Conservation (phyloP, 345 rosid genomes). For the Abelmoschus esculentus region DNA sequence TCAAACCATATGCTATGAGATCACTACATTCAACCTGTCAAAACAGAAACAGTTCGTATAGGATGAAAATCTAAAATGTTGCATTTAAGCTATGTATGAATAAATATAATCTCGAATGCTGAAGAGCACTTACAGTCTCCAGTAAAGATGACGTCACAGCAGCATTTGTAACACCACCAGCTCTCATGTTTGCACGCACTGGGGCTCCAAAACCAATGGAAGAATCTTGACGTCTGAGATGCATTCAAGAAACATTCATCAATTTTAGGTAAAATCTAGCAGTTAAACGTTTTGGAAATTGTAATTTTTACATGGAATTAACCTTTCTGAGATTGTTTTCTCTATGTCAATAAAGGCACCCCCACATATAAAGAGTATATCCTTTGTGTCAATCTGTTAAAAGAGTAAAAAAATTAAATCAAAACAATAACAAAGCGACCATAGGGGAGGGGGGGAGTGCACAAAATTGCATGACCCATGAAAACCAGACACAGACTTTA, state of each 20-base stretch:
- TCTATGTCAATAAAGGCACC: constrained; percentile 97
- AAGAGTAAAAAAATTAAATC: neutral
- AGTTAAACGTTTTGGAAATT: neutral
- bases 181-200: constrained; percentile 95
- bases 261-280: neutral
- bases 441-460: neutral
- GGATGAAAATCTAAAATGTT: neutral
- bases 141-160: constrained; percentile 71
- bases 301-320: constrained; percentile 2
- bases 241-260: constrained; percentile 9
- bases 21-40: constrained; percentile 96
- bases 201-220: constrained; percentile 99
- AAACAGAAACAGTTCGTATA: constrained; percentile 9
- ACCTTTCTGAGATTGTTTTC: constrained; percentile 99
- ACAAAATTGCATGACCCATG: neutral
- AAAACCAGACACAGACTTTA: neutral
- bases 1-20: constrained; percentile 84
- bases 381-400: constrained; percentile 90
- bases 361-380: constrained; percentile 96
- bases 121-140: constrained; percentile 63
- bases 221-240: constrained; percentile 86
- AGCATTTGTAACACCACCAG: constrained; percentile 67
- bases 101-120: constrained; percentile 2
- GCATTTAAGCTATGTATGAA: neutral
- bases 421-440: neutral